Evolutionary conservation across 2,329 filamentous ascomycete species (phyloP), one percentile per base, ranked within the genome.

Genomic region (Pseudofabraea citricarpa): DNA sequence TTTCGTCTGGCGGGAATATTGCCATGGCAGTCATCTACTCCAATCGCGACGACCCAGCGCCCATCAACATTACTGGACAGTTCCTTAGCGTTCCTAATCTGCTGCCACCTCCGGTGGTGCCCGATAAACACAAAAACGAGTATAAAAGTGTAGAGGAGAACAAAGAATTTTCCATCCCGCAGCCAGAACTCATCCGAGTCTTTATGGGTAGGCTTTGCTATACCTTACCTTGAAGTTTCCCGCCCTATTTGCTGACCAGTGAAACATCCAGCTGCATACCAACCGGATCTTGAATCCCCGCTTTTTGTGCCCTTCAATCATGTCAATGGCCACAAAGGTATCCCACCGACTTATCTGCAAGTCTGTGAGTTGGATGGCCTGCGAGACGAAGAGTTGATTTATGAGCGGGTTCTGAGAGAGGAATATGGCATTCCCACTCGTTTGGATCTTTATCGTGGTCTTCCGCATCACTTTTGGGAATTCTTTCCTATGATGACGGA

Each of bases 351-450:
- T 1, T 76, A 73, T 53, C 54, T 77, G 1, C 71, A 75, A 53
- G 60, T 74, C 1, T 66, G 64, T 46, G 74, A 72, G n/a, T 47
- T 70, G 46, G 74, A 77, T 51, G 66, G 66, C 1, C 46, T 72
- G 7, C 56, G 74, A 8, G 74, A 78, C 44, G 73, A 77, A 41
- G 69, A 61, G 0, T 44, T 77, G 36, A 67, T 76, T 1, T 77
- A 75, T 47, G 72, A 74, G 48, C 57, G 63, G 29, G 51, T 69
- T 8, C 51, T 77, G 45, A 56, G 64, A 22, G 67, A 70, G 40
- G 63, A 69, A 29, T 18, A 44, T 40, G 52, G 52, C 8, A 35
- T 56, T 31, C 47, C 49, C 37, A 57, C 55, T 5, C 52, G 50
- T n/a, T 20, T 55, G 27, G 44, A 51, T 43, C 31, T 59, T n/a